A percentile compares a stretch with the other conserved stretches of the same genome.
Conservation (phyloP, 306 rosid species). For the peach (Prunus persica) region DNA sequence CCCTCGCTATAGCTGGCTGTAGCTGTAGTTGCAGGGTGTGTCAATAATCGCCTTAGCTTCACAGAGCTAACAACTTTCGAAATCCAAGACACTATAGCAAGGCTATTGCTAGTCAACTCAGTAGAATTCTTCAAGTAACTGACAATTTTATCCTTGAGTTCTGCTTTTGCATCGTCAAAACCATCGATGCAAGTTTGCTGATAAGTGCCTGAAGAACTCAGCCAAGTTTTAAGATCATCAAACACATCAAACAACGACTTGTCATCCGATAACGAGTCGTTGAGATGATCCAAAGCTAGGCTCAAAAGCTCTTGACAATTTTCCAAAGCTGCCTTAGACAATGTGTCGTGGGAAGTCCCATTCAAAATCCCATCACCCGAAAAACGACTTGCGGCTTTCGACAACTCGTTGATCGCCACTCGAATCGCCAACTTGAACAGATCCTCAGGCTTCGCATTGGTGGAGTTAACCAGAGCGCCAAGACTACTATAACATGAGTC, state of each 20-base stretch:
- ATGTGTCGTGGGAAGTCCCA: slow-evolving; percentile 10
- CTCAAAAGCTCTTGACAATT: slow-evolving; percentile 55
- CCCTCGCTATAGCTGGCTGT: background rate
- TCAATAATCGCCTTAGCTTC: slow-evolving; percentile 37
- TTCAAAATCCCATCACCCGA: slow-evolving; percentile 29
- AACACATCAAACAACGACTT: slow-evolving; percentile 36
- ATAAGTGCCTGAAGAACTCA: slow-evolving; percentile 71
- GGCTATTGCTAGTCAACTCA: slow-evolving; percentile 69
- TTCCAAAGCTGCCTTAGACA: slow-evolving; percentile 34
- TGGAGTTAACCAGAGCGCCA: slow-evolving; percentile 26
- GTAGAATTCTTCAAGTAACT: slow-evolving; percentile 52
- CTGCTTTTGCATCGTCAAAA: slow-evolving; percentile 33
- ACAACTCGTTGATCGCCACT: slow-evolving; percentile 45
- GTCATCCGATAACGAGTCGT: slow-evolving; percentile 30
- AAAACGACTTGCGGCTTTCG: slow-evolving; percentile 35
- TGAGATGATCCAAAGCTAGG: slow-evolving; percentile 61
- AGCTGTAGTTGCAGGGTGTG: background rate
- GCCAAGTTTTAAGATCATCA: slow-evolving; percentile 73
- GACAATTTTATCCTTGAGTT: slow-evolving; percentile 1
- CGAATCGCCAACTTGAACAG: slow-evolving; percentile 42
- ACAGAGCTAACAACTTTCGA: slow-evolving; percentile 22
- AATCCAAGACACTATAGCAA: slow-evolving; percentile 66
- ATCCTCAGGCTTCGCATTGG: slow-evolving; percentile 42
- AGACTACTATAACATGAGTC: slow-evolving; percentile 52
- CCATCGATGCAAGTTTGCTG: slow-evolving; percentile 72